Evolutionary conservation across 176 grass and related monocot species (phyloP).

Genomic region (Aegilops tauschii): DNA sequence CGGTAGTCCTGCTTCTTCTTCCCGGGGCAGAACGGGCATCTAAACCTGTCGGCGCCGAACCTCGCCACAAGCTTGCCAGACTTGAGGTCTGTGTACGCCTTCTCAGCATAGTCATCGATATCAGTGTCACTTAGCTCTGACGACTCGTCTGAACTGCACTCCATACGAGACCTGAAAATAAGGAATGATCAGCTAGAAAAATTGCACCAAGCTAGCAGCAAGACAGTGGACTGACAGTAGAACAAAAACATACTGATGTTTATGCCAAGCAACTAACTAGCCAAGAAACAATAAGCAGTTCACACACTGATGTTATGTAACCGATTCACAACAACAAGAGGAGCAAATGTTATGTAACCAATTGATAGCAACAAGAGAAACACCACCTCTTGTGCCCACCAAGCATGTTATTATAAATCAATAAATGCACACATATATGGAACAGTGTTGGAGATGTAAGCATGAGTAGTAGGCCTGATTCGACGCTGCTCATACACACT

Average conservation of each 20-base stretch:
- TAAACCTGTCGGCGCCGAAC: constrained; percentile 27
- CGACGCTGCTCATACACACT: no score
- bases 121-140: constrained; percentile 58
- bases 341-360: no score
- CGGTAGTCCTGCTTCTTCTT: constrained; percentile 67
- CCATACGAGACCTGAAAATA: constrained; percentile 38
- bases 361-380: no score
- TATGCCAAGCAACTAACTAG: background rate
- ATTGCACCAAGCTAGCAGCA: background rate
- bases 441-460: no score
- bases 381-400: no score
- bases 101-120: constrained; percentile 43
- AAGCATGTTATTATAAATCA: no score
- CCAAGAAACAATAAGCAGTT: background rate
- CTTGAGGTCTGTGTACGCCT: constrained; percentile 33
- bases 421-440: no score
- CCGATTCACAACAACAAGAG: background rate
- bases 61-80: constrained; percentile 19
- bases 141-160: constrained; percentile 43
- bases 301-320: background rate
- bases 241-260: background rate
- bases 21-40: constrained; percentile 51
- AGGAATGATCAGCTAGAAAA: background rate
- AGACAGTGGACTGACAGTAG: background rate
- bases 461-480: no score